Evolutionary conservation across 2,329 filamentous ascomycete species (phyloP), one percentile per base, ranked within the genome.

Genomic region (Phyllosticta citribraziliensis): DNA sequence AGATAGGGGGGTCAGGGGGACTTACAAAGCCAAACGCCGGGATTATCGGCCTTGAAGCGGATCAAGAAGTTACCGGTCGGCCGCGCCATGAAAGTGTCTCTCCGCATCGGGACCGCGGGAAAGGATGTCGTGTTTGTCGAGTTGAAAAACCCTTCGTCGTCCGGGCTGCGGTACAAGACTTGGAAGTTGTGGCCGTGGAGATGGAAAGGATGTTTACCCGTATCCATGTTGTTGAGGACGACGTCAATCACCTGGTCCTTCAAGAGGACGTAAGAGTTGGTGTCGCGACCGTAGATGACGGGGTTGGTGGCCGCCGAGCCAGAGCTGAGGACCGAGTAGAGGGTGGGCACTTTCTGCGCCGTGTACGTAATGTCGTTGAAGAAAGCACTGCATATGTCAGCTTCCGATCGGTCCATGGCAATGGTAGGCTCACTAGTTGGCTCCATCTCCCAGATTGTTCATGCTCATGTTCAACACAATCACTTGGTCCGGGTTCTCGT

Each of bases 251-350:
- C 30, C 17, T 65, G 35, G 17, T 60, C 63, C 55, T 73, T 69
- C 1, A 69, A 52, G 1, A 78, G 67, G 20, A 78, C 65, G 58
- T 70, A 67, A 52, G 61, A 17, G 40, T 68, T 56, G 14, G 27
- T 75, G n/a, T 47, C 40, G 19, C 79, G 76, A 30, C 88, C 88
- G 69, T 91, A 91, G 4, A 91, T 75, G 1, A 70, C 65, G 0
- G 84, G 77, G 63, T 89, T 79, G 1, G 77, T 78, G 11, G 84
- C 82, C 19, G 80, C 65, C 8, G 75, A 68, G 17, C 83, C 84
- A 1, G 84, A 74, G 0, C 80, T 82, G 17, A 89, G 75, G 0
- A 79, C 87, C 0, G 86, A 88, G 75, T 88, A 90, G 0, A 91
- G 76, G 0, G 84, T 81, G 0, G 88, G 88, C 0, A 89, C 87